A percentile compares a stretch with the other conserved stretches of the same genome.
Evolutionary conservation across 768 basidiomycete species (phyloP).

Genomic region (Agrocybe pediades): DNA sequence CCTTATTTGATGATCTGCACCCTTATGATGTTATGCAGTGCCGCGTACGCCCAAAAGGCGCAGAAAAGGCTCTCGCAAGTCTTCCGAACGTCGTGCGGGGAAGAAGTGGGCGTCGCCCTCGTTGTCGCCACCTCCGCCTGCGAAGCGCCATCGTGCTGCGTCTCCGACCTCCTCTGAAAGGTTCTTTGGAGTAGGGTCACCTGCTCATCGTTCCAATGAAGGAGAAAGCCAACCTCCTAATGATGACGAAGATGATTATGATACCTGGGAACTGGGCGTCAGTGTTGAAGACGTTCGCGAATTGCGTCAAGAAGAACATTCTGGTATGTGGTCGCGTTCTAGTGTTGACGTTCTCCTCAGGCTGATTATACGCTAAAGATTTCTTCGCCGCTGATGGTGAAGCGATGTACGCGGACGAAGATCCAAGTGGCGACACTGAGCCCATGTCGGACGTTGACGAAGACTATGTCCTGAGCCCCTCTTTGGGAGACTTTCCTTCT

Average conservation of each 20-base stretch:
- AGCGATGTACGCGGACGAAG: not conserved
- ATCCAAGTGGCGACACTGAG: not conserved
- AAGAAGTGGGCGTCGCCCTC: conserved; percentile 5
- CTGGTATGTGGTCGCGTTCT: conserved; percentile 8
- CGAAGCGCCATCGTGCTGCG: not conserved
- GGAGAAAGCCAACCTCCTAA: not conserved
- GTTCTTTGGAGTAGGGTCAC: not conserved
- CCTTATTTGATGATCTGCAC: not conserved
- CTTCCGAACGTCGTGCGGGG: conserved; percentile 1
- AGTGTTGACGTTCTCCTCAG: not conserved
- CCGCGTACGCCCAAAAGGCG: conserved; percentile 13
- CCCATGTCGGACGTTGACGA: conserved; percentile 2
- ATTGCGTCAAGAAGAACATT: conserved; percentile 8
- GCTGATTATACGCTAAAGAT: not conserved
- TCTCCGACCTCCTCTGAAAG: not conserved
- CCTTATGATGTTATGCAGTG: not conserved
- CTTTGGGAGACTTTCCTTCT: conserved; percentile 11
- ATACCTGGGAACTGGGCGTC: conserved; percentile 29
- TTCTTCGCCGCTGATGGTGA: conserved; percentile 12
- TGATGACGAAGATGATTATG: conserved; percentile 20
- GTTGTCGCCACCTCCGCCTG: not conserved
- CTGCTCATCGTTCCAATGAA: not conserved
- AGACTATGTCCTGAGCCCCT: conserved; percentile 16
- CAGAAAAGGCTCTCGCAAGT: not conserved
- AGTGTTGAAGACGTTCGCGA: conserved; percentile 22